Percentiles rank a stretch among this genome's conserved stretches.
Evolutionary conservation across 257 asterid species (phyloP).

Genomic region (Cynanchum wilfordii): DNA sequence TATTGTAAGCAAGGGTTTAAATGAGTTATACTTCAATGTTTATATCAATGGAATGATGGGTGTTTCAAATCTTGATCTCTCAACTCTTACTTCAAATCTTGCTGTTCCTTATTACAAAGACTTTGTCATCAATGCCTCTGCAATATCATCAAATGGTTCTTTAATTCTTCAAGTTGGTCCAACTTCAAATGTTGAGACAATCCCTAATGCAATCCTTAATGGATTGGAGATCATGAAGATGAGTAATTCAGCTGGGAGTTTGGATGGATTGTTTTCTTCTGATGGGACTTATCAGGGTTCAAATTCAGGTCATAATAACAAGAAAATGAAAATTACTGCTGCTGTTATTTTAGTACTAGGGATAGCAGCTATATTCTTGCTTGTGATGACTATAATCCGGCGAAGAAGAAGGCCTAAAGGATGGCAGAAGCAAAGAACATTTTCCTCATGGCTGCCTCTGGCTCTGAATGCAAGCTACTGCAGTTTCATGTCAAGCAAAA

Average conservation of each 20-base stretch:
- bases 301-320: constrained; percentile 18
- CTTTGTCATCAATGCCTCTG: constrained; percentile 61
- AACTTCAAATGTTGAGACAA: constrained; percentile 33
- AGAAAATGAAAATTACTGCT: constrained; percentile 37
- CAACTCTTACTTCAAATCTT: constrained; percentile 61
- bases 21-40: constrained; percentile 86
- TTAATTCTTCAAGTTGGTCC: constrained; percentile 74
- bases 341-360: constrained; percentile 48
- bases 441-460: constrained; percentile 89
- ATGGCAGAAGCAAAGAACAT: constrained; percentile 62
- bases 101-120: constrained; percentile 73
- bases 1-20: constrained; percentile 56
- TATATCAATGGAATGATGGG: constrained; percentile 55
- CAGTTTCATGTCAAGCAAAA: constrained; percentile 70
- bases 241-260: constrained; percentile 73
- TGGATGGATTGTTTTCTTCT: constrained; percentile 74
- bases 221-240: constrained; percentile 89
- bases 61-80: constrained; percentile 66
- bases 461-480: constrained; percentile 60
- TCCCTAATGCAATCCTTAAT: constrained; percentile 78
- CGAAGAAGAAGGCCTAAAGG: constrained; percentile 46
- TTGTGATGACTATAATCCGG: constrained; percentile 28
- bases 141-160: constrained; percentile 40
- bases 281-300: constrained; percentile 22
- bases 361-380: constrained; percentile 25